Percentiles rank a stretch among this genome's conserved stretches.
These are phyloP conservation scores for Ceriops tagal DNA, from an alignment of 345 rosid genomes.

Conservation along the genomic window DNA sequence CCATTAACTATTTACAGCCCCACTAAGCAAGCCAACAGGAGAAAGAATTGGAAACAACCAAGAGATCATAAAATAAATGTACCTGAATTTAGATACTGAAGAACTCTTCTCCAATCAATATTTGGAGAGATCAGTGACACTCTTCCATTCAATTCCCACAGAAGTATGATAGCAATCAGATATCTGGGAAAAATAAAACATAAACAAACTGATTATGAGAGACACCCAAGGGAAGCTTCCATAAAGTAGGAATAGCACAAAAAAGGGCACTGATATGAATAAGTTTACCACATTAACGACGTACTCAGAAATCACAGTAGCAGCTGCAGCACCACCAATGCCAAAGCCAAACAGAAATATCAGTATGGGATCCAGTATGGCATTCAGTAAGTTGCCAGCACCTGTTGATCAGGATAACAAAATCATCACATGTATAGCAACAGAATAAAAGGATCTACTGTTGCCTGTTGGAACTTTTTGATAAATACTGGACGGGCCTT, in stretches of 20 bases:
- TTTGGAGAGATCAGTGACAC: slow-evolving; percentile 64
- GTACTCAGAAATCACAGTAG: slow-evolving; percentile 97
- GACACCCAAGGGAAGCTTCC: neutral
- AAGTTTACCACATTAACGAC: slow-evolving; percentile 71
- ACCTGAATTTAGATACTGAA: slow-evolving; percentile 80
- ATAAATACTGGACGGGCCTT: neutral
- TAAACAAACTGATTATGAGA: slow-evolving; percentile 10
- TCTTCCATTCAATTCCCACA: slow-evolving; percentile 74
- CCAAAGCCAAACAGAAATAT: slow-evolving; percentile 72
- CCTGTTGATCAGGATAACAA: slow-evolving; percentile 44
- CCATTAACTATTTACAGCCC: neutral
- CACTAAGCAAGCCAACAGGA: neutral
- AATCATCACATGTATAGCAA: slow-evolving; percentile 11
- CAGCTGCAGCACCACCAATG: slow-evolving; percentile 77
- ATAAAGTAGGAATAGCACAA: slow-evolving; percentile 7
- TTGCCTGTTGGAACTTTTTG: neutral
- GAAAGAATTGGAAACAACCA: neutral
- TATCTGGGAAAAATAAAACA: slow-evolving; percentile 43
- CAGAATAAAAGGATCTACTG: neutral
- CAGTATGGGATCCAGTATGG: slow-evolving; percentile 68
- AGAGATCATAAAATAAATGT: slow-evolving; percentile 8
- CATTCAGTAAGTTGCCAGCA: slow-evolving; percentile 75
- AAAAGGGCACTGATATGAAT: slow-evolving; percentile 18
- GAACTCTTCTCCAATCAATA: slow-evolving; percentile 52
- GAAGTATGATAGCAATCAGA: slow-evolving; percentile 74